Evolutionary conservation across 2,329 filamentous ascomycete species (phyloP), one percentile per base, ranked within the genome.

Genomic region (Sporothrix luriei): DNA sequence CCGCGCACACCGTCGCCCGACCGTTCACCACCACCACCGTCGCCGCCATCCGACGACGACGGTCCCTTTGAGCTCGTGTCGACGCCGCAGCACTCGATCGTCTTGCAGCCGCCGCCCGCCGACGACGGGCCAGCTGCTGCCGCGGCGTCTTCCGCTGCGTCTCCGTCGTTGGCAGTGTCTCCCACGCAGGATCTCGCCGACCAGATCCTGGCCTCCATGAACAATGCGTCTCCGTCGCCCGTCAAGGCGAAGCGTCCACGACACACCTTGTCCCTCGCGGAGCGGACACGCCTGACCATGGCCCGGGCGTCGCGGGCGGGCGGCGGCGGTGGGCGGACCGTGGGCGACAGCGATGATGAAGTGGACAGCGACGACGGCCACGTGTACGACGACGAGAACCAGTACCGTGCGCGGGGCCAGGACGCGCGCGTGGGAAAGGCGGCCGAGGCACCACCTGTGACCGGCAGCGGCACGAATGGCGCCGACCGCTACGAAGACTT

Each of bases 261-360:
- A 0, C 86, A 87, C 66, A 84, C 83, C 0, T 79, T 90, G 10
- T 89, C 90, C 0, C 84, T 95, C 0, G 85, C 90, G 4, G 93
- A 96, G 76, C 90, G 93, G 62, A 96, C 94, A 0, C 88, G 91
- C 21, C 84, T 93, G 68, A 93, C 92, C 21, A 94, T 97, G 88
- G 87, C 89, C 0, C 83, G 88, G 3, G 82, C 86, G 61, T 84
- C 87, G 1, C 78, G 78, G 19, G 75, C 33, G 33, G 33, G 74
- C 5, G 49, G 26, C 19, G 43, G 64, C 11, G 73, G 76, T 7
- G 71, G 73, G 3, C 59, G 33, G 9, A 75, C 76, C 43, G 72
- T 74, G 16, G 29, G 29, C 9, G 76, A 77, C 38, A 73, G 71
- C 59, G 67, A 59, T 48, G 57, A 26, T 3, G 26, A 51, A 2